Evolutionary conservation across 352 stramenopile species (phyloP).

Genomic region (Globisporangium alternatum): DNA sequence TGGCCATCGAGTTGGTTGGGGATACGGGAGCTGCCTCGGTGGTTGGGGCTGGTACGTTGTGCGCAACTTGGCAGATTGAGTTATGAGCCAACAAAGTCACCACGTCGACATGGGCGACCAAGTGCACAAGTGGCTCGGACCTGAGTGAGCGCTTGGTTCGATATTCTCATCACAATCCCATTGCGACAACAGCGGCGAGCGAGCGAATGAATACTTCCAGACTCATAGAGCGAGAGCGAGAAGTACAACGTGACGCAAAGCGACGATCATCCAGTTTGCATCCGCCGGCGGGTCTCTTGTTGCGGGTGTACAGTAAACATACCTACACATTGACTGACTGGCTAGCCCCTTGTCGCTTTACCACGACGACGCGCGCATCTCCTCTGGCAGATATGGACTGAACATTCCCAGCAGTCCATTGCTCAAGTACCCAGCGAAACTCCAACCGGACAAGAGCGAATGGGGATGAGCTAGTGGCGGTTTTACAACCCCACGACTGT

Average conservation of each 20-base stretch:
- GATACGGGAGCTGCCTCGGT: background rate
- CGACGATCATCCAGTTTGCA: background rate
- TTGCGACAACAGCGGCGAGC: background rate
- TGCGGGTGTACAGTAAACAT: too few species aligned
- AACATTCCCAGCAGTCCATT: too few species aligned
- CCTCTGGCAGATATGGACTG: too few species aligned
- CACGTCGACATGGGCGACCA: too few species aligned
- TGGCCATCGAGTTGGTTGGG: background rate
- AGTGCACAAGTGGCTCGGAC: background rate
- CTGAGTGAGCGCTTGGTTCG: background rate
- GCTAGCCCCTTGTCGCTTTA: too few species aligned
- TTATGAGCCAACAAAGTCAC: background rate
- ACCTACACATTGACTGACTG: too few species aligned
- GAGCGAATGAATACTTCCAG: background rate
- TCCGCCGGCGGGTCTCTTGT: background rate
- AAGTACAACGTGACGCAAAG: background rate
- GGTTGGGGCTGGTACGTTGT: background rate
- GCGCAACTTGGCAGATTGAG: background rate
- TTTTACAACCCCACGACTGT: too few species aligned
- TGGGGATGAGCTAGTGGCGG: too few species aligned
- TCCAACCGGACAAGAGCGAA: too few species aligned
- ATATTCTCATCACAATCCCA: too few species aligned
- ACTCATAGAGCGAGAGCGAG: background rate
- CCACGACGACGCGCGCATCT: too few species aligned
- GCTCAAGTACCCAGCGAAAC: too few species aligned